Conservation (phyloP, 345 rosid species). For the Lenwebbia sp. region DNA sequence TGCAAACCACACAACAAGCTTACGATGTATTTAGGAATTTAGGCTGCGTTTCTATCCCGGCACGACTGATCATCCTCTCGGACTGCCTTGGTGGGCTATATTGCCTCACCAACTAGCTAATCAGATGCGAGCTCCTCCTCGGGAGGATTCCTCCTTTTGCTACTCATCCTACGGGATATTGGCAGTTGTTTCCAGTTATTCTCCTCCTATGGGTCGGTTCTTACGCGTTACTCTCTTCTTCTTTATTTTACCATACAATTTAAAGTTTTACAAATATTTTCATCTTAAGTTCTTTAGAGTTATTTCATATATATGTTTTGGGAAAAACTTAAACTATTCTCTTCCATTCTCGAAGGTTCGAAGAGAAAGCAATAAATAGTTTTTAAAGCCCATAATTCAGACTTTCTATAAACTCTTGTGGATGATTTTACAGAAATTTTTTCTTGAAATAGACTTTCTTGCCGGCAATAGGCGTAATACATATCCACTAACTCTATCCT, state of each 20-base stretch:
- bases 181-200: not conserved
- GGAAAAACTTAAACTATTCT: not conserved
- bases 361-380: not conserved
- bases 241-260: not conserved
- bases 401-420: not conserved
- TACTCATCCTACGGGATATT: not conserved
- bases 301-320: not conserved
- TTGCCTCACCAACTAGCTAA: accelerated
- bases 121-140: not conserved
- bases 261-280: not conserved
- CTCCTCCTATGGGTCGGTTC: not conserved
- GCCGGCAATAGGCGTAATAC: not conserved
- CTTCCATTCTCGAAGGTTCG: not conserved
- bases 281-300: not conserved
- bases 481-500: not conserved
- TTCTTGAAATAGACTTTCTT: not conserved
- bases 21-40: not conserved
- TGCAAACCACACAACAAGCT: not conserved
- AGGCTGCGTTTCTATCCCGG: accelerated
- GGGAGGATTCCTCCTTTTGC: not conserved
- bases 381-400: not conserved
- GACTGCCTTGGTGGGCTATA: not conserved
- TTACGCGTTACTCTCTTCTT: not conserved
- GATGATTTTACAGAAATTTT: not conserved
- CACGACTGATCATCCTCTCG: accelerated